Conservation (phyloP, 129 eudicot species). For the Dittrichia graveolens region DNA sequence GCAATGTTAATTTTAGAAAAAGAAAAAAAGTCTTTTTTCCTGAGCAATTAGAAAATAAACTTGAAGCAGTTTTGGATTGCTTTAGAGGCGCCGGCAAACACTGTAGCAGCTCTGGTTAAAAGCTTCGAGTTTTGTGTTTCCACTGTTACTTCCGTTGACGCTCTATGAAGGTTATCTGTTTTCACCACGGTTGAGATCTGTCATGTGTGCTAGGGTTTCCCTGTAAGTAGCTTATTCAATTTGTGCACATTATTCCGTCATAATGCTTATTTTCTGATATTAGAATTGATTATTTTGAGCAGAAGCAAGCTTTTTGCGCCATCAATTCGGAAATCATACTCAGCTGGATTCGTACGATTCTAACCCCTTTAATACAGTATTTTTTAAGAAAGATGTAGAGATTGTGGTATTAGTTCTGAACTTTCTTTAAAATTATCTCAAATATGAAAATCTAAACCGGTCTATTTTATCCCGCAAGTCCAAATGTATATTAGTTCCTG, state of each 20-base stretch:
- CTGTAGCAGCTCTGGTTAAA: slow-evolving; percentile 24
- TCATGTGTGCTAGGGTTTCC: slow-evolving; percentile 38
- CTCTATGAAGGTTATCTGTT: neutral
- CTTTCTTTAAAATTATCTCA: neutral
- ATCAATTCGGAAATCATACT: slow-evolving; percentile 21
- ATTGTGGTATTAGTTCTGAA: neutral
- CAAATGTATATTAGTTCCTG: slow-evolving; percentile 4
- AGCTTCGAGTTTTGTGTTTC: neutral
- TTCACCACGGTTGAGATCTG: slow-evolving; percentile 12
- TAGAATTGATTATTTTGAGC: neutral
- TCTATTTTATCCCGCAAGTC: neutral
- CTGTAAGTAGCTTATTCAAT: slow-evolving; percentile 22
- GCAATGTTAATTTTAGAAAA: neutral
- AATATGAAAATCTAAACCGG: neutral
- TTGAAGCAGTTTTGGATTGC: slow-evolving; percentile 3
- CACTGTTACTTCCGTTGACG: slow-evolving; percentile 10
- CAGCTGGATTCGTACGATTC: slow-evolving; percentile 28
- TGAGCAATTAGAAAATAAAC: neutral
- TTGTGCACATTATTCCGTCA: neutral
- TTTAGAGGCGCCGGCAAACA: slow-evolving; percentile 8
- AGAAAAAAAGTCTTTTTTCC: too few relatives aligned
- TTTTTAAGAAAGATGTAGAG: neutral
- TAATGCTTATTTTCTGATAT: slow-evolving; percentile 6
- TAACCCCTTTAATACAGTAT: neutral
- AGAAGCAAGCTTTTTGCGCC: slow-evolving; percentile 22